phyloP scores from a whole-genome alignment of 805 yeast genomes.

The Komagataella pseudopastoris region DNA sequence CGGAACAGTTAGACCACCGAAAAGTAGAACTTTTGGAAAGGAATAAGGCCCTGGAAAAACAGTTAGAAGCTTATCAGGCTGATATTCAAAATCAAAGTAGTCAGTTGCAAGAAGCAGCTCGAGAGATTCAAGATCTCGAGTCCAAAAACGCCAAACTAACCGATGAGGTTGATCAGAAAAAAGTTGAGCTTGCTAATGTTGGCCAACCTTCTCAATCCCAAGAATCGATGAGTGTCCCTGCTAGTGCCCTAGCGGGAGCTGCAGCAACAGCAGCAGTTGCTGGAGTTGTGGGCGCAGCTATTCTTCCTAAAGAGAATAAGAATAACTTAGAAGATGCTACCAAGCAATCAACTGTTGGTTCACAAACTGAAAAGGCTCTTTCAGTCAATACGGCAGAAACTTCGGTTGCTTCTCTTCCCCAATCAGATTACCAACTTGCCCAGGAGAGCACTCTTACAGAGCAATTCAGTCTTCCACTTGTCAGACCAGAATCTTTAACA shows the following conservation, averaged over 20 bases:
- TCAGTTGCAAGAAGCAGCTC: background rate
- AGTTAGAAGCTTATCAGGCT: background rate
- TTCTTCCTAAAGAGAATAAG: slow-evolving; percentile 1
- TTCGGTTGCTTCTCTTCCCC: slow-evolving; percentile 32
- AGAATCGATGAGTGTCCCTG: background rate
- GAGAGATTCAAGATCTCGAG: background rate
- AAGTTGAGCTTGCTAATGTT: background rate
- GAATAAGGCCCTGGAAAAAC: slow-evolving; percentile 11
- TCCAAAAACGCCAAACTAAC: background rate
- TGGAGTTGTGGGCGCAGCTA: background rate
- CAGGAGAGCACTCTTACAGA: slow-evolving; percentile 11
- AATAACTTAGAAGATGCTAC: slow-evolving; percentile 6
- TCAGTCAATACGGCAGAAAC: slow-evolving; percentile 17
- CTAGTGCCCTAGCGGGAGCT: background rate
- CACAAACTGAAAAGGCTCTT: background rate
- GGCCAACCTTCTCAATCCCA: background rate
- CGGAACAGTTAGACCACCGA: slow-evolving; percentile 21
- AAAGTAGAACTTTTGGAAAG: slow-evolving; percentile 24
- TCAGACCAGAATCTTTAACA: slow-evolving; percentile 68
- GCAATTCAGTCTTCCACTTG: slow-evolving; percentile 27
- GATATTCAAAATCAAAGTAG: background rate
- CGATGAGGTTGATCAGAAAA: background rate
- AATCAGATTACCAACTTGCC: slow-evolving; percentile 32
- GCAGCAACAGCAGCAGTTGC: background rate
- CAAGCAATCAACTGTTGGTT: background rate